Percentiles rank a stretch among this genome's conserved stretches.
phyloP scores from a whole-genome alignment of 2,329 filamentous ascomycete species.

The Aspergillus fumigatus region DNA sequence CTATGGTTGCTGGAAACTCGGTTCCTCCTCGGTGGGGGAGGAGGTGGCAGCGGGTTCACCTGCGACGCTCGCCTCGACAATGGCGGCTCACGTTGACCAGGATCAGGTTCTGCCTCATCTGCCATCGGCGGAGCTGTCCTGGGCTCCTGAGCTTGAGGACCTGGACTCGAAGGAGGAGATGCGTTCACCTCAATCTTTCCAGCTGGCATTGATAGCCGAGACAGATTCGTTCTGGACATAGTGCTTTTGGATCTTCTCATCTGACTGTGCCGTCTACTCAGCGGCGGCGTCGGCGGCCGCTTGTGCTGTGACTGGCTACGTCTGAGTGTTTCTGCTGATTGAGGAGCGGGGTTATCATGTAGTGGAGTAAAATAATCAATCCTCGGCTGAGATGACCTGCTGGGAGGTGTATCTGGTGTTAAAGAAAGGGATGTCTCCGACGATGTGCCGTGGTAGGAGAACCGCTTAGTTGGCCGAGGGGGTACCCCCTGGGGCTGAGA shows the following conservation, averaged over 20 bases:
- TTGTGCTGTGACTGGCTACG: constrained; percentile 35
- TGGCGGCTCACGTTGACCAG: constrained; percentile 18
- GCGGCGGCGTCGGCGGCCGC: constrained; percentile 46
- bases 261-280: constrained; percentile 47
- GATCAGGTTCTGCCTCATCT: constrained; percentile 7
- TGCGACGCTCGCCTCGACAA: constrained; percentile 27
- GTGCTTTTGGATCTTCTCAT: constrained; percentile 35
- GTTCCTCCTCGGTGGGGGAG: constrained; percentile 45
- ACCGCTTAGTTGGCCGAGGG: constrained; percentile 21
- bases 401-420: constrained; percentile 10
- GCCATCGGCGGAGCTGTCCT: constrained; percentile 4
- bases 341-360: constrained; percentile 9
- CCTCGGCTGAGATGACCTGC: constrained; percentile 51
- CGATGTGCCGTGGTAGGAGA: constrained; percentile 22
- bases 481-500: constrained; percentile 20
- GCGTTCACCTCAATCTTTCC: constrained; percentile 43
- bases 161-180: constrained; percentile 26
- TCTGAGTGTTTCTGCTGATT: constrained; percentile 20
- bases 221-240: constrained; percentile 27
- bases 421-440: constrained; percentile 18
- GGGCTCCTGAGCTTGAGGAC: constrained; percentile 19
- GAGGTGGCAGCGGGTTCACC: constrained; percentile 33
- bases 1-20: constrained; percentile 41
- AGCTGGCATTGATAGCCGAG: constrained; percentile 36
- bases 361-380: constrained; percentile 33